Base-by-base conservation (phyloP, 2,329 filamentous ascomycete genomes). In the Stachybotrys echinatus region DNA sequence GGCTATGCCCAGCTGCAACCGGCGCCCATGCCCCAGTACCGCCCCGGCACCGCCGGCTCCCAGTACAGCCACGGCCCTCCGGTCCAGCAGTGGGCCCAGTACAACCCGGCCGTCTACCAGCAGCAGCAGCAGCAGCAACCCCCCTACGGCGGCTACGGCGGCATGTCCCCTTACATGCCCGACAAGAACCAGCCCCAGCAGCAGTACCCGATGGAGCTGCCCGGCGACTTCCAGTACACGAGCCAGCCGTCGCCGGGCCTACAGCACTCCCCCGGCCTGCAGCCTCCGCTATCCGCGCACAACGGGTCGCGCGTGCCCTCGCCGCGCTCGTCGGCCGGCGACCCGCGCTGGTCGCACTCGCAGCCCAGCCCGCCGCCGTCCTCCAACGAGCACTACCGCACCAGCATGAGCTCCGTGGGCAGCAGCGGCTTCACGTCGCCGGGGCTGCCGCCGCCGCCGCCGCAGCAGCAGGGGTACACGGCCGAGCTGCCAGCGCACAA, bases 171-270 rank as follows among this genome's bases (percentile, higher is more conserved):
- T 10, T 53, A 61, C 52, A 56, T 66, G 47, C 56, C 62, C 14
- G 23, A 58, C 3, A 61, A 40, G 38, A 10, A 40, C 12, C 19
- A 40, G 17, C 38, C 12, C 8, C 51, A 57, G 39, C 60, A 64
- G 31, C 40, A 50, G n/a, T 54, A 57, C 10, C 52, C 65, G 37
- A 66, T 70, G 51, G 76, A 79, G 51, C 68, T 80, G 8, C 69
- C 74, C 0, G 78, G 77, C 20, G 78, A 81, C 57, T 77, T 67
- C 58, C 74, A 72, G 54, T 66, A 76, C 42, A 59, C 70, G 0
- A 65, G 70, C 46, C 65, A 65, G 19, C 57, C 62, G 0, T 68
- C 71, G 0, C 65, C 66, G 12, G 57, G 50, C 12, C 45, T 55
- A 14, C 47, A 57, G 4, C 56, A 10, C 58, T 1, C 53, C 56